Conservation (phyloP, 345 rosid species). For the Rubroshorea leprosula region DNA sequence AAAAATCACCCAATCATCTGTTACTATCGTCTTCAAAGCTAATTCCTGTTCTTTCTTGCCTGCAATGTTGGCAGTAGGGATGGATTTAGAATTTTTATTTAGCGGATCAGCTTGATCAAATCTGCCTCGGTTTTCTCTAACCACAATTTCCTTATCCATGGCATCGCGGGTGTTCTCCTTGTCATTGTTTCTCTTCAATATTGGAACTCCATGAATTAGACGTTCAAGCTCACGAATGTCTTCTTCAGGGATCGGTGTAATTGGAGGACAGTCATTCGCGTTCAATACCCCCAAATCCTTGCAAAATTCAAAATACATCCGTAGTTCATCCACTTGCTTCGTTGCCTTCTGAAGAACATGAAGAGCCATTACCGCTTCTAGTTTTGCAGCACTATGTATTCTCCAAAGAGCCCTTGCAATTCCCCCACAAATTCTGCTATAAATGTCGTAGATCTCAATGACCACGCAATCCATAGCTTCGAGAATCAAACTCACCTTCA, state of each 20-base stretch:
- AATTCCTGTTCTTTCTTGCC: not conserved
- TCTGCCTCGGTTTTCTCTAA: constrained; percentile 12
- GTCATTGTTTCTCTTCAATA: constrained; percentile 5
- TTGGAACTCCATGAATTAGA: constrained; percentile 27
- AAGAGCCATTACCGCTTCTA: constrained; percentile 47
- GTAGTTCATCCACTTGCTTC: constrained; percentile 40
- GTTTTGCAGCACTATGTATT: constrained; percentile 30
- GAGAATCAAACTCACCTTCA: constrained; percentile 38
- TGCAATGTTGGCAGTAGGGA: not conserved
- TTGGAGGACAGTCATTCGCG: constrained; percentile 41
- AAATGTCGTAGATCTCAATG: constrained; percentile 52
- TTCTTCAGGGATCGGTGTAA: constrained; percentile 36
- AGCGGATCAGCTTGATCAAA: too few relatives aligned
- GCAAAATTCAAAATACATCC: constrained; percentile 45
- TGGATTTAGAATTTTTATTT: too few relatives aligned
- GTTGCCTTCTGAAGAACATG: constrained; percentile 45
- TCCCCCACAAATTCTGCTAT: constrained; percentile 52
- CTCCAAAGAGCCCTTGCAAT: constrained; percentile 38
- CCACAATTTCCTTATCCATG: constrained; percentile 10
- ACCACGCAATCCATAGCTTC: constrained; percentile 77
- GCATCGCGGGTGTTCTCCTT: not conserved
- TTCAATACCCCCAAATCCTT: constrained; percentile 41
- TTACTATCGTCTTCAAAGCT: constrained; percentile 36
- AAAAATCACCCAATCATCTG: constrained; percentile 57
- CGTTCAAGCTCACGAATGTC: constrained; percentile 45